phyloP scores from a whole-genome alignment of 306 rosid genomes.

The Fagus crenata region DNA sequence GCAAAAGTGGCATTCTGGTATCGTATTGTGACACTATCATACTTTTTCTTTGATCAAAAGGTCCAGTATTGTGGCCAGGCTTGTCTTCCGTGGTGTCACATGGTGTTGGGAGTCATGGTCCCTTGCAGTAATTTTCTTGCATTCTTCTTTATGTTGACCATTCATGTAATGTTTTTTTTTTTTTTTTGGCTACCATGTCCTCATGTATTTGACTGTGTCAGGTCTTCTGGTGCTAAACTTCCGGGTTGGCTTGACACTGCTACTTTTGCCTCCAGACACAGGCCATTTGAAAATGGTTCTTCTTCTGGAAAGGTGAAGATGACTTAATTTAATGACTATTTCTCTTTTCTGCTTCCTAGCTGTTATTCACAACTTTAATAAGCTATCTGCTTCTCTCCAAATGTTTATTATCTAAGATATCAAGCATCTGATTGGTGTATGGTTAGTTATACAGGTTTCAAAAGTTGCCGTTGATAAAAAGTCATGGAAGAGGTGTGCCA shows the following conservation, averaged over 20 bases:
- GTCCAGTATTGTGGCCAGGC: constrained; percentile 45
- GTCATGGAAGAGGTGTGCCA: constrained; percentile 58
- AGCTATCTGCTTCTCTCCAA: constrained; percentile 1
- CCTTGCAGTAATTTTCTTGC: constrained; percentile 22
- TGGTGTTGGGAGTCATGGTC: constrained; percentile 22
- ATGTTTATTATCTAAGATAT: not conserved
- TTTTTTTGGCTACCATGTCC: not conserved
- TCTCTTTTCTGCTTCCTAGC: not conserved
- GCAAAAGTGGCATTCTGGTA: not conserved
- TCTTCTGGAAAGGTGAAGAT: constrained; percentile 34
- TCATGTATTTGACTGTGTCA: constrained; percentile 24
- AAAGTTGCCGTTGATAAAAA: constrained; percentile 25
- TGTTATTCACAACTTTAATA: not conserved
- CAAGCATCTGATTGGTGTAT: constrained; percentile 1
- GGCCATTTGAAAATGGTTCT: constrained; percentile 26
- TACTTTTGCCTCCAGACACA: constrained; percentile 2
- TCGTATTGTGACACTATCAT: not conserved
- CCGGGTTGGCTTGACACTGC: constrained; percentile 37
- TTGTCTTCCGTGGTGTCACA: constrained; percentile 26
- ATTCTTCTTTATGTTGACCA: constrained; percentile 12
- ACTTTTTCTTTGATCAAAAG: constrained; percentile 25
- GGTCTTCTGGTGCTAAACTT: constrained; percentile 33
- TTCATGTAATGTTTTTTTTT: not conserved
- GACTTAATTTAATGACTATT: not conserved
- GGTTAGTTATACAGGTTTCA: constrained; percentile 37